phyloP scores from a whole-genome alignment of 345 rosid species.

The Erucastrum elatum region DNA sequence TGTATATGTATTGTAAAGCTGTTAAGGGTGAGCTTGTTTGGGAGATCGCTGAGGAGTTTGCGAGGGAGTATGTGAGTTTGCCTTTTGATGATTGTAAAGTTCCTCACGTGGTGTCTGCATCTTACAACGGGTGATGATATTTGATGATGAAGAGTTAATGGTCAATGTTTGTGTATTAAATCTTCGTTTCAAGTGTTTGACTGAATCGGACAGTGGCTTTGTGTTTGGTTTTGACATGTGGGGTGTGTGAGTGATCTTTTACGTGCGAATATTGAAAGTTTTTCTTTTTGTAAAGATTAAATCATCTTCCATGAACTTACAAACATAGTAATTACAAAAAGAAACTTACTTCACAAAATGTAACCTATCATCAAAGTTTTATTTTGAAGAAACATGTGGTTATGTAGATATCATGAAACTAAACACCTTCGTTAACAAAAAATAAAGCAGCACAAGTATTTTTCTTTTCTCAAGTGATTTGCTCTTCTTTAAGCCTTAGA shows the following conservation, averaged over 20 bases:
- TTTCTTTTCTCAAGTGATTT: constrained; percentile 38
- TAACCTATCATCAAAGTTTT: constrained; percentile 8
- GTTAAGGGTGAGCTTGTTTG: constrained; percentile 64
- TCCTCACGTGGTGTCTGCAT: constrained; percentile 59
- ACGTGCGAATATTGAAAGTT: neutral
- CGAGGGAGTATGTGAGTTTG: constrained; percentile 60
- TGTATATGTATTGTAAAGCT: constrained; percentile 74
- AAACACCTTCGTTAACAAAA: constrained; percentile 25
- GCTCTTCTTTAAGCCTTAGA: constrained; percentile 68
- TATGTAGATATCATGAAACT: constrained; percentile 21
- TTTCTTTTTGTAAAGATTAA: neutral
- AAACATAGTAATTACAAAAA: constrained; percentile 1
- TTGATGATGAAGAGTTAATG: neutral
- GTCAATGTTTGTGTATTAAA: neutral
- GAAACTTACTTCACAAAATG: neutral
- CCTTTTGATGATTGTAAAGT: constrained; percentile 76
- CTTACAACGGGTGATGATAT: constrained; percentile 26
- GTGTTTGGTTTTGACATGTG: constrained; percentile 11
- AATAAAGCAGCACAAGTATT: neutral
- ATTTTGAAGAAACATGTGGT: constrained; percentile 18
- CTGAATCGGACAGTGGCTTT: neutral
- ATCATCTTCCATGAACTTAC: neutral
- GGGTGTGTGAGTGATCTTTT: neutral
- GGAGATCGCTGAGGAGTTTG: constrained; percentile 75
- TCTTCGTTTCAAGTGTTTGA: neutral